Evolutionary conservation across 148 eudicot genomes (phyloP).

Genomic region (Spergularia bocconei): DNA sequence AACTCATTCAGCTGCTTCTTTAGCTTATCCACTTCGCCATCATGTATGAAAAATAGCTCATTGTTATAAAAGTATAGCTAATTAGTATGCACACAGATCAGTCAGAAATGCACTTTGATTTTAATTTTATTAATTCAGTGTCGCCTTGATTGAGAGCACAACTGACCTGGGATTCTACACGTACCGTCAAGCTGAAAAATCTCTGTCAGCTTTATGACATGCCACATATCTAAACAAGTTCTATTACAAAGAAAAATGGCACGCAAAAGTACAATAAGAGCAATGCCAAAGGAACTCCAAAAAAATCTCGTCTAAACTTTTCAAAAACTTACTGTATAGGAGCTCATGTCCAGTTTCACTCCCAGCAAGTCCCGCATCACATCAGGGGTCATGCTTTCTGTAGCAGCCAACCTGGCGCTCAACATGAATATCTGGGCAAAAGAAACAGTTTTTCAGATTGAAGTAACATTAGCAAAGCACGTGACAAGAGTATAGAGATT

Average conservation of each 20-base stretch:
- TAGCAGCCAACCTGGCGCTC: conserved; percentile 73
- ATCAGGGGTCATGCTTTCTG: conserved; percentile 99
- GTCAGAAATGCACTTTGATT: too few relatives aligned
- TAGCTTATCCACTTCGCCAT: conserved; percentile 48
- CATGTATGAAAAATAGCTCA: conserved; percentile 40
- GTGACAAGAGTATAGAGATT: background rate
- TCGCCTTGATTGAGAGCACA: conserved; percentile 3
- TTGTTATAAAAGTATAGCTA: conserved; percentile 7
- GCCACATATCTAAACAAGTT: conserved; percentile 68
- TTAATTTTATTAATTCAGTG: background rate
- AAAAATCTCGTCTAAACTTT: background rate
- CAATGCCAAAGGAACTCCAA: background rate
- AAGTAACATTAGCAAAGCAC: background rate
- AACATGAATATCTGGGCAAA: conserved; percentile 72
- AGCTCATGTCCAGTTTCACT: conserved; percentile 83
- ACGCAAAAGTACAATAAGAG: background rate
- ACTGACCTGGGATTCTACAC: conserved; percentile 44
- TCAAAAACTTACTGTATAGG: conserved; percentile 62
- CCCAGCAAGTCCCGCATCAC: conserved; percentile 92
- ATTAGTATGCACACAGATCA: background rate
- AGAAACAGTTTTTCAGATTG: conserved; percentile 16
- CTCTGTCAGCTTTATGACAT: conserved; percentile 52
- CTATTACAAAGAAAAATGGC: conserved; percentile 33
- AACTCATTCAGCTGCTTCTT: conserved; percentile 75
- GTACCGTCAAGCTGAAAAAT: conserved; percentile 38